Base-by-base conservation (phyloP, 768 basidiomycete species). In the Boletales sp. region DNA sequence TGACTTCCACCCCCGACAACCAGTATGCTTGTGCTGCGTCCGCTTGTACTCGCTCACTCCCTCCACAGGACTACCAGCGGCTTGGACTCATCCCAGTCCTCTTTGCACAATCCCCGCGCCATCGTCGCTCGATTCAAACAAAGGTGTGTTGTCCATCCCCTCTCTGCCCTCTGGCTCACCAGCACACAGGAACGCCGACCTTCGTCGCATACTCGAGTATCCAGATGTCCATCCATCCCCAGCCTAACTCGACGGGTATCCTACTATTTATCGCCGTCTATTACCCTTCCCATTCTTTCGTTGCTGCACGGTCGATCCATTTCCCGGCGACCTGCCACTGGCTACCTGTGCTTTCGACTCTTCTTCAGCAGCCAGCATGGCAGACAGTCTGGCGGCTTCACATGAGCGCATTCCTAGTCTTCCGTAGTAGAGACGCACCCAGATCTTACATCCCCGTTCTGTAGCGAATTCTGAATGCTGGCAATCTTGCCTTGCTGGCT, bases 71-170 rank as follows among this genome's bases (percentile, higher is more conserved):
- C 41, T 9, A 44, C 50, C 31, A 49, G 51, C 9, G 39, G 48
- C 8, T 42, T 66, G 14, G 68, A 68, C 41, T 60, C 68, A 13
- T 68, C 66, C 5, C 68, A 68, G 14, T 41, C 57, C 6, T 42
- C 47, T 44, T 33, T 62, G 14, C 68, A 66, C 46, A 74, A 79
- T 25, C 78, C 82, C 13, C 74, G 75, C 19, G 66, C 72, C 9
- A 69, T 79, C 21, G 68, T 90, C 11, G 65, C 79, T 2, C 82
- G 79, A 57, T 90, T 84, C 65, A 88, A 83, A 64, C 79, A 84
- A 53, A 80, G 86, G 88, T 84, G 53, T 21, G 66, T 25, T 12
- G 13, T 35, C 3, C 36, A 21, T 17, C 25, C 21, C 25, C 10
- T 33, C 28, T 25, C n/a, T 38, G 18, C 31, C 54, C 58, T 48